Conservation (phyloP, 1,284 basidiomycete species). For the Phlebopus sp. region DNA sequence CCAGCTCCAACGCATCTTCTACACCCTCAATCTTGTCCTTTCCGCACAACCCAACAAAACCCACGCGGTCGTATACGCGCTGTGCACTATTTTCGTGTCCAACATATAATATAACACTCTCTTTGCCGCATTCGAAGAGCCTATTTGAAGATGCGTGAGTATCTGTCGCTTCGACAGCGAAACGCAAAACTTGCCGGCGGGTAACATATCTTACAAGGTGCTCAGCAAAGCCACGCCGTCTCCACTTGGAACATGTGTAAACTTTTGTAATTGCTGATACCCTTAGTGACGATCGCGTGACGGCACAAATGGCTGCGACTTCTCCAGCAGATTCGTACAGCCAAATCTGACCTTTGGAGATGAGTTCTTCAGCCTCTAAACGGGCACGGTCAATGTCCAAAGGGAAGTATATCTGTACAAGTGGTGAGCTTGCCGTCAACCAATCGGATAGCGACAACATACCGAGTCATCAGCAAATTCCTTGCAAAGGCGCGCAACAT, state of each 20-base stretch:
- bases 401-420: constrained; percentile 50
- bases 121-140: constrained; percentile 36
- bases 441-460: constrained; percentile 21
- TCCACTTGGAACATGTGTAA: constrained; percentile 42
- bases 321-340: constrained; percentile 45
- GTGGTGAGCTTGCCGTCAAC: neutral
- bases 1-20: constrained; percentile 51
- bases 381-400: constrained; percentile 42
- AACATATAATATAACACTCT: constrained; percentile 50
- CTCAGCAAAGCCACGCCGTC: constrained; percentile 45
- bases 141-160: constrained; percentile 23
- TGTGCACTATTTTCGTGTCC: constrained; percentile 46
- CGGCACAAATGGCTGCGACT: constrained; percentile 64
- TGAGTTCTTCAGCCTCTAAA: constrained; percentile 50
- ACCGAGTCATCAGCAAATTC: constrained; percentile 61
- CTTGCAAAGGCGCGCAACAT: constrained; percentile 50
- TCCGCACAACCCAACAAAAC: constrained; percentile 43
- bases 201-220: constrained; percentile 43
- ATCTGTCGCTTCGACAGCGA: neutral
- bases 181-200: constrained; percentile 28
- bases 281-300: constrained; percentile 40
- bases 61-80: constrained; percentile 49
- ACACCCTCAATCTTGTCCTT: constrained; percentile 31
- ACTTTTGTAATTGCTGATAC: constrained; percentile 52
- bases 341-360: constrained; percentile 58